Evolutionary conservation across 345 rosid genomes (phyloP), one percentile per base, ranked within the genome.

Genomic region (Mercurialis annua): DNA sequence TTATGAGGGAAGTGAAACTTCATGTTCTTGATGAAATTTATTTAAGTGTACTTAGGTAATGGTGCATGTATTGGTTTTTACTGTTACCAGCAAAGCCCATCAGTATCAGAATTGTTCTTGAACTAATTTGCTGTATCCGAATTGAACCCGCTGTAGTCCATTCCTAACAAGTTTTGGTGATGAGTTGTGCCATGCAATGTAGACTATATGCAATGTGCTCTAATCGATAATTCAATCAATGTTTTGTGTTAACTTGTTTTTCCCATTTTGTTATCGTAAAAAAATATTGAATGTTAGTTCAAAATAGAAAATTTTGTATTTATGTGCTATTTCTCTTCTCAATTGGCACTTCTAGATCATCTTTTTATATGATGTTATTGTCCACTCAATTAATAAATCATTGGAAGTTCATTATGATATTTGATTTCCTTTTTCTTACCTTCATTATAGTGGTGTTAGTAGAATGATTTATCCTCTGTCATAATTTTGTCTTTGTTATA

Each of bases 401-500:
- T n/a, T 1, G 2, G 8, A 18, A 29, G 38, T 23, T 21, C 17
- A 29, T 57, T 31, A 11, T 15, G 30, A 44, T 16, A 29, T n/a
- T 67, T 55, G 6, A 4, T 20, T 53, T 52, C 11, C 24, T 3
- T 20, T 34, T 9, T 36, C 29, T 10, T 58, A 6, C n/a, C 43
- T 10, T 5, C 30, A 43, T 30, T 14, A 36, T 56, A 24, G 66
- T 26, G 29, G 20, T 36, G 46, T 20, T 44, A 24, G 59, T 18
- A 10, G 15, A 54, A 9, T 12, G 42, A 12, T 33, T 10, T 10
- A 14, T 51, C 18, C 10, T 58, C 30, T 61, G 27, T 51, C 43
- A 23, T 50, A 30, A 12, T 20, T 27, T 27, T 63, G 6, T 48
- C 27, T 6, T 24, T 73, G n/a, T 66, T 67, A 47, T 60, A 51